Conservation (phyloP, 2,329 filamentous ascomycete species). For the Microsporum ferrugineum region DNA sequence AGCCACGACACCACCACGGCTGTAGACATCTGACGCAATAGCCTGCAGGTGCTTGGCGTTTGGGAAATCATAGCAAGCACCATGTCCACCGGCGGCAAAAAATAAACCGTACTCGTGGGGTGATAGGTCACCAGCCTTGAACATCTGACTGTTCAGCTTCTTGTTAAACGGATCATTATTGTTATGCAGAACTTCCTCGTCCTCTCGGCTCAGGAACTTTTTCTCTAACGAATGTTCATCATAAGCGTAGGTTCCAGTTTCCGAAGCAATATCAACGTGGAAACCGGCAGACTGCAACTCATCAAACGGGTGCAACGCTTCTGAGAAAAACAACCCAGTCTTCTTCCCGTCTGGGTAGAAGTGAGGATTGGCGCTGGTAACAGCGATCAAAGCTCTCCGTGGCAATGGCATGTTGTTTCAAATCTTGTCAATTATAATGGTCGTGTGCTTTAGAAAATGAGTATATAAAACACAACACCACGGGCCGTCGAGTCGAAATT, state of each 20-base stretch:
- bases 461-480: background rate
- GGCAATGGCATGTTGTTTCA: slow-evolving; percentile 11
- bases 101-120: slow-evolving; percentile 16
- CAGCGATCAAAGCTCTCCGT: slow-evolving; percentile 14
- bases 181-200: slow-evolving; percentile 30
- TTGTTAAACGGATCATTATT: slow-evolving; percentile 31
- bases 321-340: slow-evolving; percentile 16
- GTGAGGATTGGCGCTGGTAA: slow-evolving; percentile 20
- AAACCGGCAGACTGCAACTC: slow-evolving; percentile 30
- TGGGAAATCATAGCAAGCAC: slow-evolving; percentile 38
- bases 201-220: slow-evolving; percentile 31
- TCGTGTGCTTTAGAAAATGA: background rate
- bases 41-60: slow-evolving; percentile 31
- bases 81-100: slow-evolving; percentile 24
- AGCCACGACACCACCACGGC: slow-evolving; percentile 31
- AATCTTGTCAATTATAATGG: background rate
- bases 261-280: slow-evolving; percentile 37
- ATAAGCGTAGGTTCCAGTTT: slow-evolving; percentile 32
- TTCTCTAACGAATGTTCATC: slow-evolving; percentile 34
- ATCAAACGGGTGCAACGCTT: slow-evolving; percentile 14
- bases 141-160: slow-evolving; percentile 32
- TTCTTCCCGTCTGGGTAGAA: slow-evolving; percentile 20
- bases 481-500: background rate
- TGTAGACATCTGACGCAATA: slow-evolving; percentile 33
- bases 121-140: slow-evolving; percentile 15